A percentile compares a stretch with the other conserved stretches of the same genome.
phyloP scores from a whole-genome alignment of 768 basidiomycete genomes.

The Amylocystis lapponica region DNA sequence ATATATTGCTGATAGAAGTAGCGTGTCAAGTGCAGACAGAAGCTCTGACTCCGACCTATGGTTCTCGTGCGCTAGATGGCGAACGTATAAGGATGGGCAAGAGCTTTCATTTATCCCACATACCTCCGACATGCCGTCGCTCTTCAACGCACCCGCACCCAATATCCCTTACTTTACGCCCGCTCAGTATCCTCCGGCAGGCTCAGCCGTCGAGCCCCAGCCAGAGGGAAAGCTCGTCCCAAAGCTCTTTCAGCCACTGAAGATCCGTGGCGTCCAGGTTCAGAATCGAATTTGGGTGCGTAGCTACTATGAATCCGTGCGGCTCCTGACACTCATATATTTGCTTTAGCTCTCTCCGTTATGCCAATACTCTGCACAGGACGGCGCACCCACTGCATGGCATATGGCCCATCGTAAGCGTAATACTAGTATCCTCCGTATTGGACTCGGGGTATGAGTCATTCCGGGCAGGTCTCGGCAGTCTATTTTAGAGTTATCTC shows the following conservation, averaged over 20 bases:
- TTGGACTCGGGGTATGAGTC: background rate
- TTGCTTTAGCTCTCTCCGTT: constrained; percentile 42
- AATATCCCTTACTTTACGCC: constrained; percentile 43
- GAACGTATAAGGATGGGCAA: too few species aligned
- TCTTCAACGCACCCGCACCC: constrained; percentile 34
- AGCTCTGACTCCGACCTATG: too few species aligned
- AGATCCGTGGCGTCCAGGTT: constrained; percentile 29
- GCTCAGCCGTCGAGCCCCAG: constrained; percentile 37
- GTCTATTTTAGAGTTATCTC: background rate
- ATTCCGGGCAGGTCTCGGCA: too few species aligned
- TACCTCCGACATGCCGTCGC: too few species aligned
- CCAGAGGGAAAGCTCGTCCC: constrained; percentile 34
- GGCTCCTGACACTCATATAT: background rate
- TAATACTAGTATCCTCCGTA: too few species aligned
- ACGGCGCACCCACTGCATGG: constrained; percentile 50
- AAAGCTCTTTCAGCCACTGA: constrained; percentile 48
- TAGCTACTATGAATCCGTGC: background rate
- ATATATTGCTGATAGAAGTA: too few species aligned
- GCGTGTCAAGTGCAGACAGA: too few species aligned
- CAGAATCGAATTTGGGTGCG: constrained; percentile 24
- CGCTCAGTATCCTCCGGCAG: constrained; percentile 37
- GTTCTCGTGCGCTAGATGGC: too few species aligned
- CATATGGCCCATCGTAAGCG: constrained; percentile 45
- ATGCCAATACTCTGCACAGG: constrained; percentile 53
- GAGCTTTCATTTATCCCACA: too few species aligned